phyloP scores from a whole-genome alignment of 768 basidiomycete species.

The Tricholoma hemisulphureum region DNA sequence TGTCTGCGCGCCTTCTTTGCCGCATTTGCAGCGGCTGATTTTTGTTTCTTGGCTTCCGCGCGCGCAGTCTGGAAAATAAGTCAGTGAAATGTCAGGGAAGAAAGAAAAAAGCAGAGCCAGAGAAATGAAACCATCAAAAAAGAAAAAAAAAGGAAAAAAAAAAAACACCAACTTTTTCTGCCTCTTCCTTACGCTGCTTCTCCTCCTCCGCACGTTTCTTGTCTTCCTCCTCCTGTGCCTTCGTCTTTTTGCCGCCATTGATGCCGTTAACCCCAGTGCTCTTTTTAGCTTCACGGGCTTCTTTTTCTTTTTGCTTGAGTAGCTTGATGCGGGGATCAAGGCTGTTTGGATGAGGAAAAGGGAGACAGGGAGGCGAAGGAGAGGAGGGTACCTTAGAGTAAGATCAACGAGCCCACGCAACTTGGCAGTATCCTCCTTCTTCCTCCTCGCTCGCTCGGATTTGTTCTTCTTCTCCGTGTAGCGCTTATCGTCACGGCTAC shows the following conservation, averaged over 20 bases:
- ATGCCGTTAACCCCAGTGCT: constrained; percentile 42
- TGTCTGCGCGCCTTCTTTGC: constrained; percentile 85
- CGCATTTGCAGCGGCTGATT: constrained; percentile 82
- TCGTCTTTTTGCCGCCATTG: constrained; percentile 62
- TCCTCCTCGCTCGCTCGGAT: constrained; percentile 88
- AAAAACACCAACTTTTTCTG: constrained; percentile 62
- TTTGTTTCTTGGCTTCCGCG: constrained; percentile 81
- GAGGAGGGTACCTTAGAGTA: constrained; percentile 50
- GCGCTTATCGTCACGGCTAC: constrained; percentile 96
- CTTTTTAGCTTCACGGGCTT: constrained; percentile 90
- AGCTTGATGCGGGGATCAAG: constrained; percentile 95
- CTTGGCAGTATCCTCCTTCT: constrained; percentile 96
- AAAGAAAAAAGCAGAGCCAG: background rate
- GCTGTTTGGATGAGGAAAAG: constrained; percentile 18
- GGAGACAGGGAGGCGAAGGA: background rate
- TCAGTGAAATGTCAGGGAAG: constrained; percentile 1
- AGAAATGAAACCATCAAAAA: background rate
- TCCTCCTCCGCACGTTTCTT: constrained; percentile 70
- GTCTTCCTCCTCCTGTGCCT: constrained; percentile 73
- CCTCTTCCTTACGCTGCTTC: constrained; percentile 78
- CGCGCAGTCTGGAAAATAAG: constrained; percentile 43
- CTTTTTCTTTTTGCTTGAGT: constrained; percentile 96
- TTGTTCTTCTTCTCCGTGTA: constrained; percentile 99
- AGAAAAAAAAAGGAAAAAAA: background rate
- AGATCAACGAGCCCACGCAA: constrained; percentile 85